Base-by-base conservation (phyloP, 2,329 filamentous ascomycete species). In the Scytalidium lignicola region DNA sequence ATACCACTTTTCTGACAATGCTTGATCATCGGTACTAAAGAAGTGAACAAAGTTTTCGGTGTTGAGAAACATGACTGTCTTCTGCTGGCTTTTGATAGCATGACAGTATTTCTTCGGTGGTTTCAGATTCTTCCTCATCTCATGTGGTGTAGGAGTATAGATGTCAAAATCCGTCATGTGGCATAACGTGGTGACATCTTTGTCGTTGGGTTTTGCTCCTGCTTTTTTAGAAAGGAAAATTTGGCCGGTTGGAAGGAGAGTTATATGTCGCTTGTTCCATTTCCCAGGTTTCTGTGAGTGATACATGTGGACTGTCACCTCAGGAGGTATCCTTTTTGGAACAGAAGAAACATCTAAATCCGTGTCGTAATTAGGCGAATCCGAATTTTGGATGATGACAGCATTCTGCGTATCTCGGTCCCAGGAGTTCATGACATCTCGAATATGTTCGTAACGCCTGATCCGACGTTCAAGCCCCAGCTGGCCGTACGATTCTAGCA, bases 131-230 rank as follows among this genome's bases (percentile, higher is more conserved):
- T 85, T 87, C 32, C 80, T 75, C 54, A 82, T 70, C 56, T 89
- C 83, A 41, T 80, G 78, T 46, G 80, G 75, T 4, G 83, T 89
- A 1, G 89, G 86, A 1, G 76, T 80, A 69, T 96, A 96, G 44
- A 96, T 86, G 62, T 97, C 92, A 65, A 92, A 96, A 67, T 96
- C 91, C 2, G 88, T 90, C 43, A 97, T 67, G 67, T 95, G 90
- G 65, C 89, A 96, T 28, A 96, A 73, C 53, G 80, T 85, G 12
- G 75, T 69, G 26, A 77, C 72, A 46, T 91, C 86, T 65, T 90
- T 88, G 43, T 84, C 80, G 1, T 72, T 70, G 3, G 73, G 64
- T 50, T 74, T 77, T 12, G 82, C 74, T n/a, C 77, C 72, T 1
- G 72, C 62, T 57, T 87, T 90, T 68, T 93, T 96, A 39, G 87